phyloP scores from a whole-genome alignment of 805 yeast genomes.

The Metschnikowia henanensis region DNA sequence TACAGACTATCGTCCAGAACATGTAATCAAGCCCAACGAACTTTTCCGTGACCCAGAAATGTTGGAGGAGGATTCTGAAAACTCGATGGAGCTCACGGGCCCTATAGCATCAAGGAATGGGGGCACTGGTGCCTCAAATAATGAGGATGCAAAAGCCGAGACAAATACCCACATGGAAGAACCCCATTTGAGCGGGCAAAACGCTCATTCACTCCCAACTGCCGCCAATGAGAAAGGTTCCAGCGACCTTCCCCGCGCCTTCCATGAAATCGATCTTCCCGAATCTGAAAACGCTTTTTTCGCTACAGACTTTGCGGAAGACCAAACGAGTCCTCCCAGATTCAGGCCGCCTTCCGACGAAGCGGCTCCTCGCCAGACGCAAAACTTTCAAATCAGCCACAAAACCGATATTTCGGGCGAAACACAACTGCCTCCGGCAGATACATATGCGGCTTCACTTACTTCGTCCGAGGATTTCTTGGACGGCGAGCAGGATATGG shows the following conservation, averaged over 20 bases:
- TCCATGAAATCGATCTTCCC: no score
- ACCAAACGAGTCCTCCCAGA: not conserved
- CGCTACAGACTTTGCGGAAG: no score
- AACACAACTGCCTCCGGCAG: not conserved
- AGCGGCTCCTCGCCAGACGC: conserved; percentile 7
- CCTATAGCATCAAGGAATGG: conserved; percentile 11
- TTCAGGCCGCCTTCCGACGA: not conserved
- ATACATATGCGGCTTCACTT: conserved; percentile 4
- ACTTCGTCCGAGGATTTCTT: conserved; percentile 9
- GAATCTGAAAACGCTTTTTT: no score
- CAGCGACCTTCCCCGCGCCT: no score
- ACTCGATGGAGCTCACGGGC: conserved; percentile 33
- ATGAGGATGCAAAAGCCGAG: no score
- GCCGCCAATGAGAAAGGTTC: no score
- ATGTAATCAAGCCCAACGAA: no score
- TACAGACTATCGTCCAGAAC: no score
- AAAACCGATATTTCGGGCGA: not conserved
- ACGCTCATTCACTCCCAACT: no score
- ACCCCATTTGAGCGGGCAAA: no score
- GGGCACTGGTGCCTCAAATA: no score
- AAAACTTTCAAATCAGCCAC: conserved; percentile 1
- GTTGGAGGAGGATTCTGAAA: conserved; percentile 15
- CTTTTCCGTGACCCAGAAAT: not conserved
- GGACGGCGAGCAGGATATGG: conserved; percentile 17
- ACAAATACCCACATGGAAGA: no score